phyloP scores from a whole-genome alignment of 1,284 basidiomycete genomes.

The Papiliotrema nemorosa region DNA sequence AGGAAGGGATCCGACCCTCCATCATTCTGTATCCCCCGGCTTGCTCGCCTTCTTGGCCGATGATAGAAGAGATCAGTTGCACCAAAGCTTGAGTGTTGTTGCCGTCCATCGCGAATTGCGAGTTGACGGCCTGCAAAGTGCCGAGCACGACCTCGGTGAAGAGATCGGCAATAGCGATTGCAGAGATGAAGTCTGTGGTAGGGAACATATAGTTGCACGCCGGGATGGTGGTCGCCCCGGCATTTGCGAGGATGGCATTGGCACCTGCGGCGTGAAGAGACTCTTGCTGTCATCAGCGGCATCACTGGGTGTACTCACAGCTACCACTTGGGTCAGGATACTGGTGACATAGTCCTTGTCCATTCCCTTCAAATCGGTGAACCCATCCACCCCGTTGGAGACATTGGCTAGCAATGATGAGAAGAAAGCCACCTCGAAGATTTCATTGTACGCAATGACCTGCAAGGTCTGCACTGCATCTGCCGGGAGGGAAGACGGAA shows the following conservation, averaged over 20 bases:
- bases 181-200: slow-evolving; percentile 6
- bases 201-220: slow-evolving; percentile 15
- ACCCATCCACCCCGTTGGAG: slow-evolving; percentile 12
- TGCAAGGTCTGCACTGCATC: slow-evolving; percentile 7
- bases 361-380: slow-evolving; percentile 3
- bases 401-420: slow-evolving; percentile 5
- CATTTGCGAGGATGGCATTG: slow-evolving; percentile 5
- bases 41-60: slow-evolving; percentile 11
- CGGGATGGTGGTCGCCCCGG: slow-evolving; percentile 5
- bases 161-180: slow-evolving; percentile 5
- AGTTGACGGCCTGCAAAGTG: slow-evolving; percentile 7
- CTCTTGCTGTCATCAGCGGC: slow-evolving; percentile 7
- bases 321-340: slow-evolving; percentile 3
- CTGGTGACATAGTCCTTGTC: slow-evolving; percentile 6
- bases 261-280: slow-evolving; percentile 9
- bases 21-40: slow-evolving; percentile 9
- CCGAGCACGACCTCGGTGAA: slow-evolving; percentile 14
- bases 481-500: slow-evolving; percentile 2
- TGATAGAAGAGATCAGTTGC: slow-evolving; percentile 7
- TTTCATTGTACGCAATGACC: slow-evolving; percentile 10
- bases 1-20: slow-evolving; percentile 3
- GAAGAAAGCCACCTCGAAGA: slow-evolving; percentile 12
- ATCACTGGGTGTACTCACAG: slow-evolving; percentile 5
- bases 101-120: slow-evolving; percentile 1
- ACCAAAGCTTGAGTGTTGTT: slow-evolving; percentile 2